A percentile compares a stretch with the other conserved stretches of the same genome.
phyloP scores from a whole-genome alignment of 768 basidiomycete genomes.

The Pisolithus microcarpus region DNA sequence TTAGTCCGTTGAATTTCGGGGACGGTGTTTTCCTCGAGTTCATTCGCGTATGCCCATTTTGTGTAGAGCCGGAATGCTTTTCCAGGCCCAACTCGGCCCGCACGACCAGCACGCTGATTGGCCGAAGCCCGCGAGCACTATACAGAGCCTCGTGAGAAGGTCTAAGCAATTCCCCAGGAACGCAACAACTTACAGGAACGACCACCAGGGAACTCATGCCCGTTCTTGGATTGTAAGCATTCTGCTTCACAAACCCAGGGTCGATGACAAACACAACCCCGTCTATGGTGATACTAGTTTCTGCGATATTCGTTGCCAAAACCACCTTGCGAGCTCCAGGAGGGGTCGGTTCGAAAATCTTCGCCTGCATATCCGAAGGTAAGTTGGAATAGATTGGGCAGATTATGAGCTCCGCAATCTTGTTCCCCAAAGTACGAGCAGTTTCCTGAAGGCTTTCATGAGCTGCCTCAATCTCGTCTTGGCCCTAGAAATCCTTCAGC shows the following conservation, averaged over 20 bases:
- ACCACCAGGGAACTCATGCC: constrained; percentile 97
- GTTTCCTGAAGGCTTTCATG: constrained; percentile 97
- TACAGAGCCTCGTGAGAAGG: background rate
- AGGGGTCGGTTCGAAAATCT: constrained; percentile 98
- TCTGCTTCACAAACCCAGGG: constrained; percentile 98
- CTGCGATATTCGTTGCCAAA: constrained; percentile 98
- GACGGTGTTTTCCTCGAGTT: constrained; percentile 93
- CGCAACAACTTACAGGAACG: constrained; percentile 67
- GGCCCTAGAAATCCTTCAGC: constrained; percentile 45
- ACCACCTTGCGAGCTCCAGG: constrained; percentile 96
- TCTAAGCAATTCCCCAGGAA: background rate
- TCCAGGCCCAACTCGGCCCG: constrained; percentile 95
- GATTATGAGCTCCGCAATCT: constrained; percentile 87
- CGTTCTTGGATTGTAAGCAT: constrained; percentile 96
- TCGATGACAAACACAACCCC: constrained; percentile 99
- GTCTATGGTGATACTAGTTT: constrained; percentile 98
- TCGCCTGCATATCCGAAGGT: constrained; percentile 99
- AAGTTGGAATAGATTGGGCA: constrained; percentile 98
- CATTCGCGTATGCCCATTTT: constrained; percentile 96
- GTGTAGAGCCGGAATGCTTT: constrained; percentile 99
- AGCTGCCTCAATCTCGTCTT: constrained; percentile 98
- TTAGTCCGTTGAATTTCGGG: constrained; percentile 99
- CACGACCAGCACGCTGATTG: constrained; percentile 93
- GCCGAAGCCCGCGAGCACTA: constrained; percentile 97
- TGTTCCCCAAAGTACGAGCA: constrained; percentile 89